Evolutionary conservation across 257 asterid species (phyloP).

Genomic region (Cordia subcordata): DNA sequence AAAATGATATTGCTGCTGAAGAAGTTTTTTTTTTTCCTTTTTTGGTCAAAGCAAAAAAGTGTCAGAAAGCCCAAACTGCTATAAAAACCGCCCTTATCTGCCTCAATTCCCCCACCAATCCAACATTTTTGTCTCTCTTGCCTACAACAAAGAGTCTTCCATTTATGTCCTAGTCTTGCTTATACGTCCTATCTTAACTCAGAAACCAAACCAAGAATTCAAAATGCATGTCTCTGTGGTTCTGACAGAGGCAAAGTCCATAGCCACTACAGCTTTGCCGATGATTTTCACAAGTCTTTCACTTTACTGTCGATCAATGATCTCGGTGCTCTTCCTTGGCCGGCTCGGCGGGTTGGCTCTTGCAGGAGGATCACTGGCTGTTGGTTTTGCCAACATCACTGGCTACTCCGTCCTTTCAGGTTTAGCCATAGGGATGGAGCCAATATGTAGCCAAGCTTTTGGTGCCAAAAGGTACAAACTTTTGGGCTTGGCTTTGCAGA

Average conservation of each 20-base stretch:
- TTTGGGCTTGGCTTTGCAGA: constrained; percentile 46
- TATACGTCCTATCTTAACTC: no score
- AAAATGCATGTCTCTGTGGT: constrained; percentile 31
- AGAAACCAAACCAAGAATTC: no score
- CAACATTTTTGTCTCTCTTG: no score
- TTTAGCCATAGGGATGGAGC: constrained; percentile 66
- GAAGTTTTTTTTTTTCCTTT: no score
- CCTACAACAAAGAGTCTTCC: no score
- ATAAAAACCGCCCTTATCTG: no score
- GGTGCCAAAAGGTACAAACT: constrained; percentile 61
- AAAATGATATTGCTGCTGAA: no score
- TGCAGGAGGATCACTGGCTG: constrained; percentile 75
- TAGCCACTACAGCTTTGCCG: constrained; percentile 58
- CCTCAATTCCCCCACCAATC: no score
- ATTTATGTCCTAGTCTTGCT: no score
- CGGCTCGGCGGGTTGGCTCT: constrained; percentile 51
- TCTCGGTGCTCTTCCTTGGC: constrained; percentile 69
- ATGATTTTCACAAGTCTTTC: constrained; percentile 59
- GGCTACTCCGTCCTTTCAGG: constrained; percentile 71
- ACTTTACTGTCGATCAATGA: constrained; percentile 47
- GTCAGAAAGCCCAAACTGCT: no score
- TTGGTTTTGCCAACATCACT: no score
- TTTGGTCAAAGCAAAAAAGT: no score
- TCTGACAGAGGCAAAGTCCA: constrained; percentile 46
- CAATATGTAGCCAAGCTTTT: constrained; percentile 66